phyloP scores from a whole-genome alignment of 805 yeast species.

The Candida ovalis region DNA sequence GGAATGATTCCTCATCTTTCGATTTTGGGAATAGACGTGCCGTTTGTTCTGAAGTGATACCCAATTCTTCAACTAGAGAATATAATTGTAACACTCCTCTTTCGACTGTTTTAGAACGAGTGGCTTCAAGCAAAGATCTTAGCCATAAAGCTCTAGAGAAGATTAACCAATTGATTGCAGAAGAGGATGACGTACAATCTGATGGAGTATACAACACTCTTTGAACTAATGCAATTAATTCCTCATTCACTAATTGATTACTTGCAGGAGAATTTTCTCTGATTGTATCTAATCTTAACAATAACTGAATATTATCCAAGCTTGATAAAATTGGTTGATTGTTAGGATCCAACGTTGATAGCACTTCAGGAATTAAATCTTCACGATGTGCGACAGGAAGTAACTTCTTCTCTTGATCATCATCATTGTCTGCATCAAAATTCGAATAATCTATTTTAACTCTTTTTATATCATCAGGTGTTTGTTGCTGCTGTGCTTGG shows the following conservation, averaged over 20 bases:
- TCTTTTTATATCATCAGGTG: constrained; percentile 38
- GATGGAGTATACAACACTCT: constrained; percentile 59
- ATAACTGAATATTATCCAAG: constrained; percentile 68
- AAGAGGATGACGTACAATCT: constrained; percentile 10
- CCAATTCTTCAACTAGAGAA: constrained; percentile 84
- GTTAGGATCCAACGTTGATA: constrained; percentile 69
- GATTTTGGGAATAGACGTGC: constrained; percentile 47
- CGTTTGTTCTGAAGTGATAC: constrained; percentile 54
- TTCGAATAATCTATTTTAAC: constrained; percentile 38
- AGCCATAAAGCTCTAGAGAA: constrained; percentile 86
- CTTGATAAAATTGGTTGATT: constrained; percentile 69
- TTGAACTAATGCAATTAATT: constrained; percentile 68
- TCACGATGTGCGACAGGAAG: constrained; percentile 62
- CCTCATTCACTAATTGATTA: constrained; percentile 73
- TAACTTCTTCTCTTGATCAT: constrained; percentile 35
- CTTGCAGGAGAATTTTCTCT: constrained; percentile 69
- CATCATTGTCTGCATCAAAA: constrained; percentile 10
- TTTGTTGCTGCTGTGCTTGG: constrained; percentile 31
- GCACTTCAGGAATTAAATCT: constrained; percentile 56
- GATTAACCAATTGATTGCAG: constrained; percentile 66
- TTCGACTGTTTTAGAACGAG: constrained; percentile 81
- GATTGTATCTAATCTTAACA: constrained; percentile 61
- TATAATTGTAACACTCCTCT: constrained; percentile 93
- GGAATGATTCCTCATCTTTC: constrained; percentile 26
- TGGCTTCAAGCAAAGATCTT: constrained; percentile 78